These are phyloP conservation scores for Clarireedia monteithiana DNA, from an alignment of 2,329 filamentous ascomycete genomes.

Conservation along the genomic window DNA sequence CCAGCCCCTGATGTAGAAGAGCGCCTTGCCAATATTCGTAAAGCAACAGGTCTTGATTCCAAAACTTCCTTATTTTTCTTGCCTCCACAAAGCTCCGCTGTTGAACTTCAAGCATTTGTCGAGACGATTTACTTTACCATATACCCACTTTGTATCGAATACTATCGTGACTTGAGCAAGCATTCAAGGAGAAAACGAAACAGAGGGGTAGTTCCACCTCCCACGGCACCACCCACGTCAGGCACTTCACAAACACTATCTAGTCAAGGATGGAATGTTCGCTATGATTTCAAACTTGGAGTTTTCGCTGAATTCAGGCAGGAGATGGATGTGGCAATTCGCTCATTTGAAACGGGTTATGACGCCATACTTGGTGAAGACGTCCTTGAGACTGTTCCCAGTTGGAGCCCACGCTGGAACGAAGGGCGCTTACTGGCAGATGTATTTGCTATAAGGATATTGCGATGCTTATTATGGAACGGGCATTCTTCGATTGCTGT, in stretches of 20 bases:
- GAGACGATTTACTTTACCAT: slow-evolving; percentile 65
- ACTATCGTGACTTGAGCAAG: slow-evolving; percentile 90
- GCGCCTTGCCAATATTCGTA: slow-evolving; percentile 69
- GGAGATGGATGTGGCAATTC: slow-evolving; percentile 80
- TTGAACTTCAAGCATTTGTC: slow-evolving; percentile 66
- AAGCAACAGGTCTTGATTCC: slow-evolving; percentile 70
- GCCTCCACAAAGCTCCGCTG: slow-evolving; percentile 61
- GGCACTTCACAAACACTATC: slow-evolving; percentile 84
- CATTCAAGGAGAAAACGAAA: slow-evolving; percentile 84
- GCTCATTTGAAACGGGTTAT: slow-evolving; percentile 82
- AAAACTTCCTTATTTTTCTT: slow-evolving; percentile 79
- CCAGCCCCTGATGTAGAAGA: slow-evolving; percentile 57
- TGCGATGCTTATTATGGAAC: slow-evolving; percentile 77
- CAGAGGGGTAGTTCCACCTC: slow-evolving; percentile 67
- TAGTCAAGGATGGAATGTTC: slow-evolving; percentile 80
- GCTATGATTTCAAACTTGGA: slow-evolving; percentile 90
- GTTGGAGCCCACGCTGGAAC: slow-evolving; percentile 85
- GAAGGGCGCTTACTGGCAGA: slow-evolving; percentile 87
- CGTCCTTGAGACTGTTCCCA: slow-evolving; percentile 79
- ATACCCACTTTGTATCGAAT: slow-evolving; percentile 72
- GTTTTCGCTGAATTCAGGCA: slow-evolving; percentile 88
- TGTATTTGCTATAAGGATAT: slow-evolving; percentile 66
- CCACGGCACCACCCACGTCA: slow-evolving; percentile 72
- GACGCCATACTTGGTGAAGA: slow-evolving; percentile 75
- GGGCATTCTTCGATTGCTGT: slow-evolving; percentile 73